Evolutionary conservation across 2,329 filamentous ascomycete species (phyloP), one percentile per base, ranked within the genome.

Genomic region (Paraconiothyrium brasiliense): DNA sequence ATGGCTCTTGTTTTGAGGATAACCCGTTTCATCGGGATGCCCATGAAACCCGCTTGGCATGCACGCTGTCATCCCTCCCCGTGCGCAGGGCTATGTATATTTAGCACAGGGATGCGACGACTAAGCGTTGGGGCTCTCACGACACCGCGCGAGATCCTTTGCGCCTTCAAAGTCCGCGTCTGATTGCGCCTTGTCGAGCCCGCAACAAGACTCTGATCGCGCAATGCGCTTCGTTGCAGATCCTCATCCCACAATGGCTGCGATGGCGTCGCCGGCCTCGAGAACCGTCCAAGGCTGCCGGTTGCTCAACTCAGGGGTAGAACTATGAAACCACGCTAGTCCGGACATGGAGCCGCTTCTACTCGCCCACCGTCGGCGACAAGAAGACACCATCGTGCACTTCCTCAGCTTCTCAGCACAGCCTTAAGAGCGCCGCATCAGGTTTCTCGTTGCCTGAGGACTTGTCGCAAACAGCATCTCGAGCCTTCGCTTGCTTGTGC

Each of bases 1-100:
- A 74, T 72, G 73, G 69, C 69, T 73, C 71, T 75, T 77, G 75
- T 77, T 77, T 76, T 77, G 76, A 75, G 68, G 70, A 73, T 73
- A 70, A 67, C 60, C 71, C 70, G 72, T 76, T 76, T 75, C 72
- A 74, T 72, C 64, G 64, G 67, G 69, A 67, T 64, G 61, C 63
- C 67, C 62, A 66, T 71, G 70, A 73, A 74, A 72, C 72, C 72
- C 61, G 68, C 72, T 76, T 77, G 75, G 75, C 73, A 75, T 72
- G 69, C 71, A 73, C 65, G 67, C 67, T 67, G 74, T 72, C 71
- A 74, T 71, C 70, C 56, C 60, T 71, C 59, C 63, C 71, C 62
- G 66, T 65, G 68, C 71, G 66, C 69, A 73, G 65, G 67, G 70
- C 67, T 71, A 63, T 63, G 60, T 71, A 72, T 69, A 71, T 74